These are phyloP conservation scores for Sarocladiaceae sp. DNA, from an alignment of 2,329 filamentous ascomycete genomes.

Conservation along the genomic window DNA sequence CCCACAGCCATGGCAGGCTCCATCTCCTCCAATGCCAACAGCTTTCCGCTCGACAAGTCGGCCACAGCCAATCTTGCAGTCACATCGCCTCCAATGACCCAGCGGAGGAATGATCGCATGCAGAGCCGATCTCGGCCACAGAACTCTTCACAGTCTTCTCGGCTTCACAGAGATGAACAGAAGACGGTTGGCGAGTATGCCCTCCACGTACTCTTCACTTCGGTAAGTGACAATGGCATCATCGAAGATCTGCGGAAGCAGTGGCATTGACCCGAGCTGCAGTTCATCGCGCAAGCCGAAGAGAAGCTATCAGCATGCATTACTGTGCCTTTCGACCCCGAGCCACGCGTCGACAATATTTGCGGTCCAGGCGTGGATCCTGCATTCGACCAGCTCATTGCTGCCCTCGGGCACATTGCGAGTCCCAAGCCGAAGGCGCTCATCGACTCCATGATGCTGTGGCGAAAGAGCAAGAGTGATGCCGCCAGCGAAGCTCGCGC, in stretches of 20 bases:
- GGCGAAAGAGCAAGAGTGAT: constrained; percentile 95
- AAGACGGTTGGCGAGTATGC: constrained; percentile 98
- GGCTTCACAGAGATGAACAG: constrained; percentile 67
- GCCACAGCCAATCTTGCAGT: constrained; percentile 41
- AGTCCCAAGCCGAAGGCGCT: constrained; percentile 90
- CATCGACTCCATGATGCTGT: constrained; percentile 97
- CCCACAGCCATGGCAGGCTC: constrained; percentile 44
- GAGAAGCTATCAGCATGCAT: constrained; percentile 91
- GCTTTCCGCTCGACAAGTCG: constrained; percentile 37
- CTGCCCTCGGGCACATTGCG: constrained; percentile 89
- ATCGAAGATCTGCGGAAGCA: too few relatives aligned
- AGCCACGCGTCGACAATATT: constrained; percentile 81
- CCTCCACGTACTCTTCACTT: constrained; percentile 91
- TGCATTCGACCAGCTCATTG: constrained; percentile 89
- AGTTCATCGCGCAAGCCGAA: constrained; percentile 95
- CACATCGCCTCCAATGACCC: constrained; percentile 37
- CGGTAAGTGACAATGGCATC: constrained; percentile 56
- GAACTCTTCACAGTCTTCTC: constrained; percentile 72
- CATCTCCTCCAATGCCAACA: constrained; percentile 16
- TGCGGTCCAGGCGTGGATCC: constrained; percentile 87
- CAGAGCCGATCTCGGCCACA: constrained; percentile 65
- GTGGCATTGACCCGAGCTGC: constrained; percentile 14
- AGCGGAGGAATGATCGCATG: constrained; percentile 55
- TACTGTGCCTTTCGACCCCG: constrained; percentile 70
- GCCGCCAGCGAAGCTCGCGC: constrained; percentile 66